phyloP scores from a whole-genome alignment of 169 alveolate genomes.

The Cyclospora cayetanensis region DNA sequence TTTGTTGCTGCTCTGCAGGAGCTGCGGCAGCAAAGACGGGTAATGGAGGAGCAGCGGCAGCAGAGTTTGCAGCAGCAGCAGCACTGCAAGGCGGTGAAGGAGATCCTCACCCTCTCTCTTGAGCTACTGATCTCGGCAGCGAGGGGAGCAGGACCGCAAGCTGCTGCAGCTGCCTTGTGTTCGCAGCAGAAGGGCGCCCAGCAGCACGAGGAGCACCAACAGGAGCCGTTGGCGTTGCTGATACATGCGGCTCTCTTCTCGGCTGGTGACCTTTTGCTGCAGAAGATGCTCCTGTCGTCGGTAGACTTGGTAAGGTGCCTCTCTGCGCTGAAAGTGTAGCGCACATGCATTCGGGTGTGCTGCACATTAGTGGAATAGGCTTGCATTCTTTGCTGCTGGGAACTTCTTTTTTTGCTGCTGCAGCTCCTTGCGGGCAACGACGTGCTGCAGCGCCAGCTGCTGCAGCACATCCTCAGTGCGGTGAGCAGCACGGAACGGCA shows the following conservation, averaged over 20 bases:
- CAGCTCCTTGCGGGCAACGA: conserved; percentile 35
- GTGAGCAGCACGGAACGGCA: neutral
- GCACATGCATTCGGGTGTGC: conserved; percentile 8
- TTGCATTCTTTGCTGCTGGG: conserved; percentile 11
- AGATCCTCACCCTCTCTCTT: neutral
- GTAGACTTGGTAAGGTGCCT: neutral
- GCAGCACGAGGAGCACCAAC: conserved; percentile 33
- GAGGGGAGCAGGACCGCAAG: conserved; percentile 26
- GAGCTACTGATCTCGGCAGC: neutral
- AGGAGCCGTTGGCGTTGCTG: neutral
- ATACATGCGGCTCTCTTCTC: conserved; percentile 41
- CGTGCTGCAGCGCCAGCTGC: conserved; percentile 47
- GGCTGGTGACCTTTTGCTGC: neutral
- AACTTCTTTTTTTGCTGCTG: neutral
- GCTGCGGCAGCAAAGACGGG: conserved; percentile 10
- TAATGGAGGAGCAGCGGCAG: neutral
- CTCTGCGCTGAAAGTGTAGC: neutral
- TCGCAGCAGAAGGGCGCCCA: conserved; percentile 33
- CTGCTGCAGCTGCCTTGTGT: conserved; percentile 13
- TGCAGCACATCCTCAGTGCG: neutral
- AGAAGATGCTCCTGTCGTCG: conserved; percentile 40
- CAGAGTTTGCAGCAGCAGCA: conserved; percentile 36
- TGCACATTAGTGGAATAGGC: too few species aligned
- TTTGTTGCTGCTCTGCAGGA: conserved; percentile 39
- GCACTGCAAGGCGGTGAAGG: neutral